Base-by-base conservation (phyloP, 2,329 filamentous ascomycete genomes). In the Diaporthe longicolla region DNA sequence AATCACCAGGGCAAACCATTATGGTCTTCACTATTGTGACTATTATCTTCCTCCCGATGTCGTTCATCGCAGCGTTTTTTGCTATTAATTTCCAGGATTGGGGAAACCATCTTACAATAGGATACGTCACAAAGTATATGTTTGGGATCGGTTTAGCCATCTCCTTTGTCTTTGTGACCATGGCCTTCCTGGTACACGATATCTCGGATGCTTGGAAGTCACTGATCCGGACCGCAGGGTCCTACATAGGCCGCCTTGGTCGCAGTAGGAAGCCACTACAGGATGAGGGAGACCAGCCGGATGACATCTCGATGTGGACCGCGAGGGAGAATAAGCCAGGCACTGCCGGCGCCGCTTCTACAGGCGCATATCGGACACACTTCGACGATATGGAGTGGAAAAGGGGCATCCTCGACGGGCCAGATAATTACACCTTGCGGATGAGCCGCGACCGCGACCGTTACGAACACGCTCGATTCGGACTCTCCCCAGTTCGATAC, bases 21-120 rank as follows among this genome's bases (percentile, higher is more conserved):
- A 83, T 86, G 81, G 81, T 84, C 0, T 85, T 86, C 74, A 86
- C 85, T 7, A 85, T 86, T 69, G 84, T 86, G 24, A 86, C 85
- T 0, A 85, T 86, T 59, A 76, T 86, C 15, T 86, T 86, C 74
- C 78, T 86, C 68, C 85, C 85, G 54, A 83, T 86, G 77, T 83
- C 82, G 3, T 86, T 85, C 70, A 84, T 86, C 69, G 83, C 84
- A 15, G 81, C 82, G 9, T 83, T 85, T 48, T 85, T 86, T 76
- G 83, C 84, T 9, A 85, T 86, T 76, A 84, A 85, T 61, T 79
- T 85, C 21, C 73, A 78, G n/a, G 83, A 85, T 85, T 92, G 82
- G 87, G 83, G 81, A 43, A 77, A 80, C 9, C 57, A 55, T 15
- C 77, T 81, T 45, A 78, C 77, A 2, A 63, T 81, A 6, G 71